A percentile compares a stretch with the other conserved stretches of the same genome.
These are phyloP conservation scores for Linum trigynum DNA, from an alignment of 345 rosid species.

Conservation along the genomic window DNA sequence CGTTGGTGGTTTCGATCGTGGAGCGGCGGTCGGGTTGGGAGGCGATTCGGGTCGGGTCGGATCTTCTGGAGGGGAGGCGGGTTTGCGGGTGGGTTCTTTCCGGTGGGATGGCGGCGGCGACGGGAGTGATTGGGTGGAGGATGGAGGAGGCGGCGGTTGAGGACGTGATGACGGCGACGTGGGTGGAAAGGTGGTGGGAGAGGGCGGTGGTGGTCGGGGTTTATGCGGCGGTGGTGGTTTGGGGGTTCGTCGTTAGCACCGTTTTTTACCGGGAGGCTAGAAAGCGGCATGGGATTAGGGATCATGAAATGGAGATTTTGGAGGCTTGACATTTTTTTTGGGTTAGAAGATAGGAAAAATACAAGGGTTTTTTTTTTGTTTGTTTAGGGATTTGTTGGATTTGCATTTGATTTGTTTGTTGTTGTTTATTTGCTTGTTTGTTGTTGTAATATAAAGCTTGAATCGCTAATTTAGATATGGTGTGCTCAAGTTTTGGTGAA, in stretches of 20 bases:
- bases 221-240: slow-evolving; percentile 45
- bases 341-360: neutral
- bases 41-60: slow-evolving; percentile 42
- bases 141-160: slow-evolving; percentile 31
- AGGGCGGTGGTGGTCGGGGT: slow-evolving; percentile 32
- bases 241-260: slow-evolving; percentile 50
- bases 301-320: neutral
- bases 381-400: too few species aligned
- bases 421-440: too few species aligned
- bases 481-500: too few species aligned
- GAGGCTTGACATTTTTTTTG: neutral
- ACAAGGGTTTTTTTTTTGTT: too few species aligned
- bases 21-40: slow-evolving; percentile 56
- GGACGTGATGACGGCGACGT: slow-evolving; percentile 22
- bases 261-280: slow-evolving; percentile 56
- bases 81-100: slow-evolving; percentile 44
- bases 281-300: slow-evolving; percentile 21
- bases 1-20: slow-evolving; percentile 47
- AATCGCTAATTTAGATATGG: too few species aligned
- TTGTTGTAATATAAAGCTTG: too few species aligned
- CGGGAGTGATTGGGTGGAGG: slow-evolving; percentile 41
- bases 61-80: slow-evolving; percentile 49
- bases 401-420: too few species aligned
- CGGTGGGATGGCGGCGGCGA: slow-evolving; percentile 30
- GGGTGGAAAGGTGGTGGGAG: slow-evolving; percentile 28